Percentiles rank a stretch among this genome's conserved stretches.
Conservation (phyloP, 805 yeast species). For the Cyberlindnera amylophila region DNA sequence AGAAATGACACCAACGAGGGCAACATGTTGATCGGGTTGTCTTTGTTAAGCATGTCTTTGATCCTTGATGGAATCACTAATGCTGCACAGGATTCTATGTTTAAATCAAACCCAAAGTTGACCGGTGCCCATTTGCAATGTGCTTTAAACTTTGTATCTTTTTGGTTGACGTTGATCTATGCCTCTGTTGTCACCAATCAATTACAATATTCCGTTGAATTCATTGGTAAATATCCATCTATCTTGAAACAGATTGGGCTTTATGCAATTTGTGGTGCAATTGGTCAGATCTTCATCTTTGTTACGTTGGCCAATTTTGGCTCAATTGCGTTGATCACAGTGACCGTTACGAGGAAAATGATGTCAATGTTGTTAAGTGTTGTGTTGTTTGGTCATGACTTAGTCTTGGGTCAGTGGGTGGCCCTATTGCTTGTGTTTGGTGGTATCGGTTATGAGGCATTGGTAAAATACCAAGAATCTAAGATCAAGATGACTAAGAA, state of each 20-base stretch:
- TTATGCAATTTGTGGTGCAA: constrained; percentile 77
- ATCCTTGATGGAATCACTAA: constrained; percentile 89
- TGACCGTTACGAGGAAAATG: constrained; percentile 96
- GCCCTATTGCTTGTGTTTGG: constrained; percentile 80
- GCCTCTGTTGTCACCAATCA: constrained; percentile 44
- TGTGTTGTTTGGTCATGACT: constrained; percentile 74
- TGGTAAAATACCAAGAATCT: constrained; percentile 11
- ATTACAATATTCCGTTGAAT: constrained; percentile 42
- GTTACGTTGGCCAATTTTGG: constrained; percentile 80
- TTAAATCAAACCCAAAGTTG: constrained; percentile 45
- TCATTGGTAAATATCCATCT: constrained; percentile 47
- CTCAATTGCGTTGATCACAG: constrained; percentile 80
- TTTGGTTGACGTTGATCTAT: constrained; percentile 47
- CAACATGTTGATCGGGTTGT: constrained; percentile 50
- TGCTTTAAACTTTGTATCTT: constrained; percentile 47
- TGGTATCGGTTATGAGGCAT: constrained; percentile 82
- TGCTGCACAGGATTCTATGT: constrained; percentile 86
- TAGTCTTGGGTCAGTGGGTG: constrained; percentile 63
- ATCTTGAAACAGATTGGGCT: constrained; percentile 55
- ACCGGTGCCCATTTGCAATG: constrained; percentile 91
- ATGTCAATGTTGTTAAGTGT: constrained; percentile 90
- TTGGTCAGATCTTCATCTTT: constrained; percentile 94
- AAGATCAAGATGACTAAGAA: background rate
- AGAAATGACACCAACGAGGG: constrained; percentile 32
- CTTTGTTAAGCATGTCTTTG: constrained; percentile 56